Evolutionary conservation across 169 alveolate genomes (phyloP).

Genomic region (Fabrea salina): DNA sequence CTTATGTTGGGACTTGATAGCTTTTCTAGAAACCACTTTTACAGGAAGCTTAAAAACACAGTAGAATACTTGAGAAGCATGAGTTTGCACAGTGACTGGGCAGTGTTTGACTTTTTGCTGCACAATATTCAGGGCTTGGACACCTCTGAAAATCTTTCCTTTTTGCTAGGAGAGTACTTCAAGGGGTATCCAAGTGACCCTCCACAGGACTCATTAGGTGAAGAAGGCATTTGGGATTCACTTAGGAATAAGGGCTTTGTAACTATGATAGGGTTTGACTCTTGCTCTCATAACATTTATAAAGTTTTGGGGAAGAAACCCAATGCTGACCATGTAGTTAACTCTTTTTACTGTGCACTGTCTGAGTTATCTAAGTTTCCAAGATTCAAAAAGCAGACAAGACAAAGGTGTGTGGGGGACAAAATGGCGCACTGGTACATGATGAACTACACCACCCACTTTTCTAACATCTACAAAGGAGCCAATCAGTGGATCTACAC

Average conservation of each 20-base stretch:
- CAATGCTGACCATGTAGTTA: not conserved
- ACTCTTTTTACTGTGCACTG: not conserved
- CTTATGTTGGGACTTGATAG: not conserved
- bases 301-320: not conserved
- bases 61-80: not conserved
- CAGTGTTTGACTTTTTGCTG: not conserved
- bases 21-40: constrained; percentile 17
- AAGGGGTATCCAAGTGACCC: no score
- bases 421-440: constrained; percentile 21
- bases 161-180: no score
- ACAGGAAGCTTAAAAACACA: not conserved
- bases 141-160: constrained; percentile 7
- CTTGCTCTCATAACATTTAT: not conserved
- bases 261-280: not conserved
- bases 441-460: not conserved
- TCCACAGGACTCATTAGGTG: not conserved
- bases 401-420: constrained; percentile 16
- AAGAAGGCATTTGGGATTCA: not conserved
- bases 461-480: not conserved
- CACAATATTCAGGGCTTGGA: constrained; percentile 26
- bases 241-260: not conserved
- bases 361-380: not conserved
- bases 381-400: not conserved
- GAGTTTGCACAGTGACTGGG: not conserved
- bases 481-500: constrained; percentile 1